Conservation (phyloP, 208 protist genomes). For the Balamuthia mandrillaris region DNA sequence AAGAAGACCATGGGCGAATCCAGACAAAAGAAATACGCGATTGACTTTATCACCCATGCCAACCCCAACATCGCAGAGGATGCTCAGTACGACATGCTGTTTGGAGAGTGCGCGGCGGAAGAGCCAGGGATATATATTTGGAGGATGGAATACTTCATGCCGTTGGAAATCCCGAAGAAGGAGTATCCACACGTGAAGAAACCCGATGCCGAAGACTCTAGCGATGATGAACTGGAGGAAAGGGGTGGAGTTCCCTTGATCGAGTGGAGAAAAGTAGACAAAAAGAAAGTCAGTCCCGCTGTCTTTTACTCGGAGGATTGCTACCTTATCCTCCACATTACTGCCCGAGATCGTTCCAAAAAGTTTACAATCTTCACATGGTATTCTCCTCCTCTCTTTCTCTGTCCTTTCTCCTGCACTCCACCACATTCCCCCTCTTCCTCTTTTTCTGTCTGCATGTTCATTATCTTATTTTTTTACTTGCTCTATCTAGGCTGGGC, state of each 20-base stretch:
- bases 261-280: too few species aligned
- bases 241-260: too few species aligned
- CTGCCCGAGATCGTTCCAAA: background rate
- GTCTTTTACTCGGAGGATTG: background rate
- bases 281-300: background rate
- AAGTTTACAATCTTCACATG: constrained; percentile 1
- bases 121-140: background rate
- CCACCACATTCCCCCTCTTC: background rate
- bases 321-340: background rate
- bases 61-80: background rate
- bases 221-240: too few species aligned
- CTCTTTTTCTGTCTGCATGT: background rate
- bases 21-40: background rate
- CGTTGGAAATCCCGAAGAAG: background rate
- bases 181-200: background rate
- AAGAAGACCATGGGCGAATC: background rate
- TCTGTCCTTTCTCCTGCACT: background rate
- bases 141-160: background rate
- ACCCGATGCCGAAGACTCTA: too few species aligned
- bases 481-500: too few species aligned
- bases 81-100: background rate
- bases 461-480: too few species aligned
- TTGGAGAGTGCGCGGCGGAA: constrained; percentile 9
- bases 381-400: background rate
- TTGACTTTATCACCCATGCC: background rate